Base-by-base conservation (phyloP, 192 early-diverging fungal genomes). In the Backusella morwellensis region DNA sequence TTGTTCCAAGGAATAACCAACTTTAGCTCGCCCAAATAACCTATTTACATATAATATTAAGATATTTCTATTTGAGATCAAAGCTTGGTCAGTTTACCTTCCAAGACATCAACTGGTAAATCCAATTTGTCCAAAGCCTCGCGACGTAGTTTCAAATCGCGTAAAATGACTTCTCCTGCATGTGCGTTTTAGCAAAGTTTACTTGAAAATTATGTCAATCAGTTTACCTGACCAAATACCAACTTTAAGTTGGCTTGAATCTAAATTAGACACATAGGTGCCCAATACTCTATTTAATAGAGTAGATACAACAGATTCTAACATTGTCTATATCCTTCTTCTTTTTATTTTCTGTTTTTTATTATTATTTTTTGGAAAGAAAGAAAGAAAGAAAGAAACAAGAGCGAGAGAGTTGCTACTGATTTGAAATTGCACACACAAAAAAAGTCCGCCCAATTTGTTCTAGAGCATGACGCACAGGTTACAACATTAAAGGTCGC, bases 1-100 rank as follows among this genome's bases (percentile, higher is more conserved):
- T 97, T 95, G 9, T 85, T 88, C 95, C 95, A 97, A 11, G 95
- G 95, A 72, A 97, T 95, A n/a, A 83, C 86, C 2, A 96, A 81
- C 2, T 89, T 94, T 29, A 97, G 85, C 67, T 93, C 90, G 42
- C 95, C 95, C 17, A 97, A 85, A 81, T 92, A 94, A 23, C 94
- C 94, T 91, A 56, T 63, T 34, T 14, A 41, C 23, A 29, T 15
- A n/a, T 29, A 54, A 54, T 29, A 29, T 12, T 4, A 4, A n/a
- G 3, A 12, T 23, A 63, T 12, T 21, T 63, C 3, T 26, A 50
- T 19, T n/a, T 17, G 21, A 66, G 17, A 38, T 4, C 14, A 8
- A 73, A 40, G 21, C 0, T 32, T 21, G 7, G 4, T 21, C 9
- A 7, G 6, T 34, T 52, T 70, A 80, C 80, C 77, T 82, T 93